A percentile compares a stretch with the other conserved stretches of the same genome.
Evolutionary conservation across 768 basidiomycete genomes (phyloP).

Genomic region (Phaffia tasmanica): DNA sequence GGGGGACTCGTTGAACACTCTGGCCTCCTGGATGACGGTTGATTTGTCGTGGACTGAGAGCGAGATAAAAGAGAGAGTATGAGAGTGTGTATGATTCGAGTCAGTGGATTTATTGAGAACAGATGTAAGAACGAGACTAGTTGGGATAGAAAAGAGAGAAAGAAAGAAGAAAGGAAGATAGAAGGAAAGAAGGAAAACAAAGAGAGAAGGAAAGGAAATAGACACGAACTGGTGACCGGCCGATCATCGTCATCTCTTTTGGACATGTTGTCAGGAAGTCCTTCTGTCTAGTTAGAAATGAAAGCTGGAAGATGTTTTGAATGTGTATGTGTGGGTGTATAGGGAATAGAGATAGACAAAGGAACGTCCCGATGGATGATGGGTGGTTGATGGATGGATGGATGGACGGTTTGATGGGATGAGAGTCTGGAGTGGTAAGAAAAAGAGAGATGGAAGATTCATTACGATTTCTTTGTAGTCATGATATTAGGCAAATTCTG

Average conservation of each 20-base stretch:
- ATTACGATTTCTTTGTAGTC: not conserved
- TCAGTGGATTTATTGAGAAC: too few relatives aligned
- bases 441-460: not conserved
- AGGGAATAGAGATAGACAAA: not conserved
- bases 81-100: too few relatives aligned
- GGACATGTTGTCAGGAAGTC: slow-evolving; percentile 38
- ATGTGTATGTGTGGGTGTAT: not conserved
- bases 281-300: not conserved
- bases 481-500: not conserved
- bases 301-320: not conserved
- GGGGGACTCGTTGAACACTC: slow-evolving; percentile 98
- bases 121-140: not conserved
- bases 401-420: not conserved
- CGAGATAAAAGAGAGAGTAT: not conserved
- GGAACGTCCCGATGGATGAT: not conserved
- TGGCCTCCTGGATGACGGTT: slow-evolving; percentile 93
- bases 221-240: not conserved
- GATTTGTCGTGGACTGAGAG: slow-evolving; percentile 65
- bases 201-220: not conserved
- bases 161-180: slow-evolving; percentile 6
- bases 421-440: not conserved
- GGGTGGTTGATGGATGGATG: not conserved
- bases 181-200: not conserved
- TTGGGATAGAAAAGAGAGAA: slow-evolving; percentile 33
- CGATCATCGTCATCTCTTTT: slow-evolving; percentile 71